Evolutionary conservation across 805 yeast genomes (phyloP).

Genomic region (Zygosaccharomyces bailii): DNA sequence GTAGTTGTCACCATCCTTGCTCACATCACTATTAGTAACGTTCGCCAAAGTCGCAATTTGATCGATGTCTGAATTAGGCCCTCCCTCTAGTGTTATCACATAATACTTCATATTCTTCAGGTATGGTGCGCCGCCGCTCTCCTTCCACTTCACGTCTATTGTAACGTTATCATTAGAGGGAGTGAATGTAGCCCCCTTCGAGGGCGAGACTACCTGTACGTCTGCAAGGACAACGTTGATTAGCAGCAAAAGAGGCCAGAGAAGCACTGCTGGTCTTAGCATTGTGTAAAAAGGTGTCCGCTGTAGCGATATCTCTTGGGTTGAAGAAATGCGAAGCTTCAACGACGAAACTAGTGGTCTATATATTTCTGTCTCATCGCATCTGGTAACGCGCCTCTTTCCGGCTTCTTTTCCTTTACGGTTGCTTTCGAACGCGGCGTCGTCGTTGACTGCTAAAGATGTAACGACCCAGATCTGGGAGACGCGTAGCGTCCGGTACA

Average conservation of each 20-base stretch:
- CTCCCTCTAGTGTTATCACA: conserved; percentile 64
- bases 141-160: conserved; percentile 49
- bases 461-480: not conserved
- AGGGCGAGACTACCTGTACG: conserved; percentile 29
- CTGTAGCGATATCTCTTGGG: not conserved
- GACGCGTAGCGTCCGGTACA: not conserved
- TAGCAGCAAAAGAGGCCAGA: conserved; percentile 20
- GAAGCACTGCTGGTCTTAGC: conserved; percentile 30
- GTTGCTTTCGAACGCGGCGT: conserved; percentile 1
- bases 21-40: conserved; percentile 31
- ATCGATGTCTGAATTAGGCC: conserved; percentile 49
- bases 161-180: conserved; percentile 30
- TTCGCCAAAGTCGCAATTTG: conserved; percentile 37
- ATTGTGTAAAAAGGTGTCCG: too few relatives aligned
- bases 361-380: not conserved
- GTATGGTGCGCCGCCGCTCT: conserved; percentile 48
- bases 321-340: not conserved
- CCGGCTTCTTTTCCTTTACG: not conserved
- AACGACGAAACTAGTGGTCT: not conserved
- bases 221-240: conserved; percentile 23
- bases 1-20: conserved; percentile 26
- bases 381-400: not conserved
- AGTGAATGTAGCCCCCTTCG: conserved; percentile 18
- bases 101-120: conserved; percentile 43
- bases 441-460: not conserved